Percentiles rank a stretch among this genome's conserved stretches.
Conservation (phyloP, 805 yeast species). For the Cyberlindnera misumaiensis region DNA sequence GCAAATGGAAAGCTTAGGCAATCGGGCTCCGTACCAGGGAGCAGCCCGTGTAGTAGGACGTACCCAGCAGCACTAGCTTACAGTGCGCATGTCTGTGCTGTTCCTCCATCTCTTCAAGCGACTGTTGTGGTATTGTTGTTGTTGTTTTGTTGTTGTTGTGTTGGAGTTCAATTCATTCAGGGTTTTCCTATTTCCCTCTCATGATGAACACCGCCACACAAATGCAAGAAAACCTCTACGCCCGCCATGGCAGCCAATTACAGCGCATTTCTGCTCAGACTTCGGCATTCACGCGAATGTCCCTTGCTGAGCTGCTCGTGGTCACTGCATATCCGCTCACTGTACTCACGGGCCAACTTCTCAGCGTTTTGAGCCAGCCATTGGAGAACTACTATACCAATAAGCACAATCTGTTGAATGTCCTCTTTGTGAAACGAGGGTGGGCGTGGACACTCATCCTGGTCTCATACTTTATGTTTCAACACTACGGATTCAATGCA, state of each 20-base stretch:
- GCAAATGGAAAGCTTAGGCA: too few relatives aligned
- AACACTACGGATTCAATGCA: slow-evolving; percentile 8
- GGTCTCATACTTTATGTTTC: slow-evolving; percentile 23
- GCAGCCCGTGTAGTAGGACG: neutral
- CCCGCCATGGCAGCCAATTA: too few relatives aligned
- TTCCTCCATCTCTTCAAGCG: too few relatives aligned
- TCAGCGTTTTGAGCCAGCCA: slow-evolving; percentile 25
- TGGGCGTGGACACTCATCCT: slow-evolving; percentile 83
- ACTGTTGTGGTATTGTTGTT: too few relatives aligned
- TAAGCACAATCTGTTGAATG: slow-evolving; percentile 67
- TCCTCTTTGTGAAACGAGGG: slow-evolving; percentile 75
- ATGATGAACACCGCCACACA: too few relatives aligned
- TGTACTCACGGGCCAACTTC: slow-evolving; percentile 44
- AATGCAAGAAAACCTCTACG: too few relatives aligned
- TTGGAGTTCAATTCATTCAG: too few relatives aligned
- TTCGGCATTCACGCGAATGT: slow-evolving; percentile 4
- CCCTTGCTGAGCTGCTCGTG: slow-evolving; percentile 9
- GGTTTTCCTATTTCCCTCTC: too few relatives aligned
- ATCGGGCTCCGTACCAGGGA: neutral
- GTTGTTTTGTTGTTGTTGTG: too few relatives aligned
- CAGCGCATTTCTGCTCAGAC: too few relatives aligned
- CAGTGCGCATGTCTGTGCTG: slow-evolving; percentile 31
- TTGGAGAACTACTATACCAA: slow-evolving; percentile 31
- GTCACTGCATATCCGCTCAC: slow-evolving; percentile 32
- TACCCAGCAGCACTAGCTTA: slow-evolving; percentile 58